These are phyloP conservation scores for Capsicum chinense DNA, from an alignment of 257 asterid species.

Conservation along the genomic window DNA sequence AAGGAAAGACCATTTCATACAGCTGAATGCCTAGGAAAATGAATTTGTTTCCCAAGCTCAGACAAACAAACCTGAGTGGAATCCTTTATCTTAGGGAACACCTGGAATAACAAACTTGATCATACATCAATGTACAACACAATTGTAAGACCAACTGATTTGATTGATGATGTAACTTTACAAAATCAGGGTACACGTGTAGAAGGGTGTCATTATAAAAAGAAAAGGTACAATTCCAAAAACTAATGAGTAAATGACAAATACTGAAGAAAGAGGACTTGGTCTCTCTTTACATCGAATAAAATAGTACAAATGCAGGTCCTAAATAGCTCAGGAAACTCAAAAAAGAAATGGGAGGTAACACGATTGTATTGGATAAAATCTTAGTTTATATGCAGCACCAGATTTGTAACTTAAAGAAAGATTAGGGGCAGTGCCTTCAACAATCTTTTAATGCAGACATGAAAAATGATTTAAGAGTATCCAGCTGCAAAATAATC, in stretches of 20 bases:
- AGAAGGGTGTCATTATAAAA: not conserved
- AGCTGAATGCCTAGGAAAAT: conserved; percentile 15
- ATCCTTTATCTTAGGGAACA: conserved; percentile 85
- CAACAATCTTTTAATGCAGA: not conserved
- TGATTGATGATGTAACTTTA: not conserved
- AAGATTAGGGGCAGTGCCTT: not conserved
- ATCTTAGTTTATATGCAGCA: not conserved
- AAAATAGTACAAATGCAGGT: not conserved
- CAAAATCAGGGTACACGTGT: too few species aligned
- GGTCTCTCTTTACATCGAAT: not conserved
- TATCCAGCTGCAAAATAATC: not conserved
- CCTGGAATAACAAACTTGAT: conserved; percentile 53
- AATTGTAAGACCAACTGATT: not conserved
- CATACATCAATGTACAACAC: conserved; percentile 13
- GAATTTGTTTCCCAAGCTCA: conserved; percentile 29
- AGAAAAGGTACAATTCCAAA: not conserved
- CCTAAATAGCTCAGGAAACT: conserved; percentile 10
- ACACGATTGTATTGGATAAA: not conserved
- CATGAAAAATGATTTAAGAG: not conserved
- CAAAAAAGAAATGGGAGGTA: not conserved
- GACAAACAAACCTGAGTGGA: conserved; percentile 65
- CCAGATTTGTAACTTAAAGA: not conserved
- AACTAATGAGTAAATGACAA: conserved; percentile 2
- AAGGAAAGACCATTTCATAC: conserved; percentile 10
- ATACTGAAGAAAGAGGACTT: not conserved